A percentile compares a stretch with the other conserved stretches of the same genome.
phyloP scores from a whole-genome alignment of 2,329 filamentous ascomycete genomes.

The Pseudopithomyces maydicus region DNA sequence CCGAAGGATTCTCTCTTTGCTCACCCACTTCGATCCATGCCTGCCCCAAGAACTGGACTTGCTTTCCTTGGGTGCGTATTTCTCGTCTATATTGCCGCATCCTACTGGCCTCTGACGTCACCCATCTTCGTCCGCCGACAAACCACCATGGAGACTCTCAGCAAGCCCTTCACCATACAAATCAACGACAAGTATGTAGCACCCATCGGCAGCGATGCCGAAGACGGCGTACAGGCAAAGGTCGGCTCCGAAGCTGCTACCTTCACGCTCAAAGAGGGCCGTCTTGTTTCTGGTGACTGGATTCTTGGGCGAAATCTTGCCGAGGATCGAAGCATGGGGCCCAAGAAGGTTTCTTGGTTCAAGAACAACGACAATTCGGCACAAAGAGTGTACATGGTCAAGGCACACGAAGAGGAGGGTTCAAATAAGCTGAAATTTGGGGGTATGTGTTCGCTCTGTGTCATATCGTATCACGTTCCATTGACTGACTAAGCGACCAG shows the following conservation, averaged over 20 bases:
- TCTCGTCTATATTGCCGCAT: neutral
- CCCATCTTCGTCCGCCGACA: neutral
- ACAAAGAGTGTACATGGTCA: slow-evolving; percentile 18
- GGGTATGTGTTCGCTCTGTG: slow-evolving; percentile 9
- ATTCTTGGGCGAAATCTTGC: slow-evolving; percentile 22
- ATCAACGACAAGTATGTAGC: slow-evolving; percentile 28
- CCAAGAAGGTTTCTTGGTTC: slow-evolving; percentile 33
- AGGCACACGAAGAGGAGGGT: slow-evolving; percentile 22
- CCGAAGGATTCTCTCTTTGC: too few relatives aligned
- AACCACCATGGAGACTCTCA: slow-evolving; percentile 26
- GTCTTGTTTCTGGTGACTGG: slow-evolving; percentile 25
- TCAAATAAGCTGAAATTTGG: slow-evolving; percentile 23
- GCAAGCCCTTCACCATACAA: slow-evolving; percentile 29
- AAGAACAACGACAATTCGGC: slow-evolving; percentile 14
- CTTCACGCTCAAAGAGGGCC: slow-evolving; percentile 28
- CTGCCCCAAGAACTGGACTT: neutral
- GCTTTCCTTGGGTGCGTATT: neutral
- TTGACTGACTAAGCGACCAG: slow-evolving; percentile 2
- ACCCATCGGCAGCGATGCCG: slow-evolving; percentile 10
- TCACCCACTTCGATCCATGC: neutral
- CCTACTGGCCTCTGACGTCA: neutral
- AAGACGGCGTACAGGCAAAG: slow-evolving; percentile 21
- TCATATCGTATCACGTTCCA: neutral
- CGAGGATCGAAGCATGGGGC: slow-evolving; percentile 29
- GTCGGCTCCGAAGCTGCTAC: slow-evolving; percentile 24